Base-by-base conservation (phyloP, 208 protist species). In the Leishmania guyanensis region DNA sequence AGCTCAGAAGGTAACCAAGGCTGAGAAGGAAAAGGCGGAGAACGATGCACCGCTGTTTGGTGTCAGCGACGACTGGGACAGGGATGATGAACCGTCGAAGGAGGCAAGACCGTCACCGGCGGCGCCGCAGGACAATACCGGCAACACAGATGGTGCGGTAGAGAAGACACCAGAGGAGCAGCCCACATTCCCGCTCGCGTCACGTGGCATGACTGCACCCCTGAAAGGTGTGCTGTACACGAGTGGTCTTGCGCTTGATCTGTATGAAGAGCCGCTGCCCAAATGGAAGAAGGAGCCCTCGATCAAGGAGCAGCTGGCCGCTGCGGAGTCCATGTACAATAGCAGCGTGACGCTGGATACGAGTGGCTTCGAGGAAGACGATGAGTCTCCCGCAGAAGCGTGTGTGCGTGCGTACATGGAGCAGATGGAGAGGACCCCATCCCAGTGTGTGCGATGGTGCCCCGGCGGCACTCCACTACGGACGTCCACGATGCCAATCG, bases 391-490 rank as follows among this genome's bases (percentile, higher is more conserved):
- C 16, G 82, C 83, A 53, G 94, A 98, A 54, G 85, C 88, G 65
- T 88, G 84, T 39, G 77, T 93, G 68, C 88, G 89, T 50, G 93
- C 95, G 84, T 98, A 95, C 84, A 89, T 98, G 81, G 89, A 91
- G 80, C 78, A 88, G 46, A 91, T 98, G 68, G 86, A 90, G 76
- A 80, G 79, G 62, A 82, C 80, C 58, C 92, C 93, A 9, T 91
- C 95, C 56, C 95, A 98, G 85, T 96, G 93, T 80, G 88, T 98
- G 75, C 90, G 95, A 43, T 98, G 95, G 93, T 93, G 90, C 77
- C 91, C 86, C n/a, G 91, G 84, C 36, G 90, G 90, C 14, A 51
- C 82, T 6, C 93, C 92, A n/a, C 77, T 97, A 39, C 90, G 90
- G 20, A 90, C 91, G 2, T 89, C 84, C 70, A 53, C 79, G 14